Base-by-base conservation (phyloP, 2,329 filamentous ascomycete genomes). In the Thermoascus crustaceus region DNA sequence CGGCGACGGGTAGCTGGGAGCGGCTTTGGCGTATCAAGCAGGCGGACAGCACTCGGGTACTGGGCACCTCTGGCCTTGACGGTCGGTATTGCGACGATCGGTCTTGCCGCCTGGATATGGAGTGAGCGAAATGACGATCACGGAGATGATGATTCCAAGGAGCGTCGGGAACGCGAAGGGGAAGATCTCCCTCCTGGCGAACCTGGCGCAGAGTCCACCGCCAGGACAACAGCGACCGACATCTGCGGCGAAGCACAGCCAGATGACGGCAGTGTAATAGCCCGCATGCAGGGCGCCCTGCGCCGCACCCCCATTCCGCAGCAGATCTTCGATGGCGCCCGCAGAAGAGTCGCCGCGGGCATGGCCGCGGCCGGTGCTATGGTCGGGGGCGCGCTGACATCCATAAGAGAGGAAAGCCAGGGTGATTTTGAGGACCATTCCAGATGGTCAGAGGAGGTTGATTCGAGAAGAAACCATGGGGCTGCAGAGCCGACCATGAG, bases 41-140 rank as follows among this genome's bases (percentile, higher is more conserved):
- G 53, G 36, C 58, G 63, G 21, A 64, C 65, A 11, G 53, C 60
- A 22, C 49, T 68, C 45, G 65, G 80, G 54, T 89, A 93, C 66
- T 95, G 88, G 85, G 76, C 94, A 41, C 89, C 89, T 43, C 73
- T 96, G 38, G 81, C 80, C 46, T 64, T 94, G 45, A 95, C 88
- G 32, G 78, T 94, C 39, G 88, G 86, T 30, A 78, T 93, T 48
- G 89, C 89, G 41, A 86, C 88, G 14, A 80, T 84, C 37, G 87
- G 88, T 21, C 66, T 94, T 31, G 88, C 81, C 34, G 86, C 86
- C 38, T 96, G 89, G 89, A 78, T 88, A 41, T 94, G 87, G 87
- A 93, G 83, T 59, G 87, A 94, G 65, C 81, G 85, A 52, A 77
- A 73, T 53, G 80, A 84, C 46, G 75, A 80, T 39, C 80, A 85